phyloP scores from a whole-genome alignment of 2,329 filamentous ascomycete species.

The Neonectria faginata region DNA sequence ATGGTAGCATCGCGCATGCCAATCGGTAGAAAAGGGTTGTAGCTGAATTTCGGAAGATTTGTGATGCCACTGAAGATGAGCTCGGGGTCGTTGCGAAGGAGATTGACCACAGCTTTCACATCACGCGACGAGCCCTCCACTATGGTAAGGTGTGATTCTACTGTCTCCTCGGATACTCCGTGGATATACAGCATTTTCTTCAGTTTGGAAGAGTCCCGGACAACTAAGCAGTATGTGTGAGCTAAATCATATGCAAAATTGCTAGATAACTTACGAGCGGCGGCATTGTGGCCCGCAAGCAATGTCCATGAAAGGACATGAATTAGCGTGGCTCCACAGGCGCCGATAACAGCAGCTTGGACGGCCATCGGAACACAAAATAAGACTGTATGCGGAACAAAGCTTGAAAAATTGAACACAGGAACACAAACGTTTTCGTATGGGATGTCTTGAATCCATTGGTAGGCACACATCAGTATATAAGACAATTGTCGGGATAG shows the following conservation, averaged over 20 bases:
- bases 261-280: conserved; percentile 9
- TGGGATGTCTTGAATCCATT: background rate
- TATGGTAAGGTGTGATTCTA: background rate
- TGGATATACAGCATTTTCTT: conserved; percentile 10
- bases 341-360: conserved; percentile 18
- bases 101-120: conserved; percentile 3
- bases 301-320: conserved; percentile 16
- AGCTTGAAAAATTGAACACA: background rate
- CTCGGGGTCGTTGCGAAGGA: conserved; percentile 14
- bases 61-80: conserved; percentile 22
- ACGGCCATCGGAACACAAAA: background rate
- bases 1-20: conserved; percentile 14
- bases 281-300: conserved; percentile 7
- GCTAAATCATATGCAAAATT: background rate
- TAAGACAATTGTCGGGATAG: background rate
- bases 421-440: no score
- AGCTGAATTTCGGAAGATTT: background rate
- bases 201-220: conserved; percentile 17
- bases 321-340: conserved; percentile 13
- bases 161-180: conserved; percentile 9
- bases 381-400: background rate
- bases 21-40: conserved; percentile 16
- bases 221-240: conserved; percentile 1
- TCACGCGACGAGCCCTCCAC: conserved; percentile 18
- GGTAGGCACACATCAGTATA: background rate